Conservation (phyloP, 306 rosid species). For the Geum urbanum region DNA sequence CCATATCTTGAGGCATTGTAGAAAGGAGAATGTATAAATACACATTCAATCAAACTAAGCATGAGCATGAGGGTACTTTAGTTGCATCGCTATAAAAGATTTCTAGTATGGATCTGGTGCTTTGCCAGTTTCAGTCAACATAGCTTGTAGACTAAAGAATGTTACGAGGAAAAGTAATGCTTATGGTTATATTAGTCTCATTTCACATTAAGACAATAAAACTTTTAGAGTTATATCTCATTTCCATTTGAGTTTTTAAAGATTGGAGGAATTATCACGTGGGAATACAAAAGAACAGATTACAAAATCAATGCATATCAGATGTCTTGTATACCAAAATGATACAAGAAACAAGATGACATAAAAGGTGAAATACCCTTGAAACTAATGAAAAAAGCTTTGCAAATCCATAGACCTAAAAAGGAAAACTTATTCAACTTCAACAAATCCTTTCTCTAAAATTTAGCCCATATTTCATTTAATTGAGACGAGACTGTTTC, state of each 20-base stretch:
- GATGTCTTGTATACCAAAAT: not conserved
- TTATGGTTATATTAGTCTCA: not conserved
- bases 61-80: not conserved
- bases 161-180: not conserved
- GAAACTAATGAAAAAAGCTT: constrained; percentile 6
- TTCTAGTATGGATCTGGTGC: not conserved
- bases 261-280: not conserved
- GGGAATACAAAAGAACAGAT: constrained; percentile 1
- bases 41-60: constrained; percentile 1
- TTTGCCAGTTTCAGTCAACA: not conserved
- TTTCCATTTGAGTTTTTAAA: not conserved
- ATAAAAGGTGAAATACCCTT: not conserved
- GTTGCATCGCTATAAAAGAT: not conserved
- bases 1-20: not conserved
- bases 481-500: constrained; percentile 2
- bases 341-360: not conserved
- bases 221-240: not conserved
- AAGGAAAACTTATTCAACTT: not conserved
- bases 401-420: not conserved
- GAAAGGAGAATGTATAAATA: not conserved
- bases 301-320: not conserved
- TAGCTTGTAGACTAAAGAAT: not conserved
- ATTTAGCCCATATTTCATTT: not conserved
- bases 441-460: not conserved
- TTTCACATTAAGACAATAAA: not conserved